These are phyloP conservation scores for Discostella stelligeroides DNA, from an alignment of 108 stramenopile genomes.

Conservation along the genomic window DNA sequence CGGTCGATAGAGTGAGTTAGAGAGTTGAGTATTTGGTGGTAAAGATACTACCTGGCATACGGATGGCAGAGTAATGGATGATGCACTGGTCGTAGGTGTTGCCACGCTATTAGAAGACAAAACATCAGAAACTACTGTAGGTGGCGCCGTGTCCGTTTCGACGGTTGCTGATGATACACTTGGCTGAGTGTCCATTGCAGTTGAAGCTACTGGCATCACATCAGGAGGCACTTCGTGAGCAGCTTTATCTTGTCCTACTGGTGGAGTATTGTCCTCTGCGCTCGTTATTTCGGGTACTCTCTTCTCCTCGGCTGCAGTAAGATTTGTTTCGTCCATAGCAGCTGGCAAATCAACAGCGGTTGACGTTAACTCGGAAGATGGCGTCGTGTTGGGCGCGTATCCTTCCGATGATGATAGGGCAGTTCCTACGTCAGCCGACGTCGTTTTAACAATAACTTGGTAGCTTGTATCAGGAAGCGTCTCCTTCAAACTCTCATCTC, in stretches of 20 bases:
- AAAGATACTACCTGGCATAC: constrained; percentile 24
- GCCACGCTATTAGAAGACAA: neutral
- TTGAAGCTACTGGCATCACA: neutral
- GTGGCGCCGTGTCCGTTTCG: neutral
- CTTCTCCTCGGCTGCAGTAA: neutral
- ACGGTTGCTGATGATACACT: neutral
- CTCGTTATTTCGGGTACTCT: neutral
- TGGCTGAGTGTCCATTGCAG: neutral
- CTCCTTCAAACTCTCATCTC: neutral
- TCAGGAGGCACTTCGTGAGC: constrained; percentile 1
- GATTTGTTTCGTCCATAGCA: neutral
- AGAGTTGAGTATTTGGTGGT: constrained; percentile 24
- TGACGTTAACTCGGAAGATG: neutral
- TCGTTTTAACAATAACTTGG: neutral
- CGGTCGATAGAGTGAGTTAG: constrained; percentile 48
- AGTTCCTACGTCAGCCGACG: neutral
- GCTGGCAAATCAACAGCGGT: constrained; percentile 1
- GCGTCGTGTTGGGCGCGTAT: neutral
- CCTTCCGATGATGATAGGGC: neutral
- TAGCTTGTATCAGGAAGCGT: neutral
- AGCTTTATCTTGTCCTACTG: neutral
- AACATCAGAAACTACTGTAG: neutral
- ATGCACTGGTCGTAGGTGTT: neutral
- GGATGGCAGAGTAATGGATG: neutral
- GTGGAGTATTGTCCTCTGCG: neutral